Base-by-base conservation (phyloP, 202 grass and related monocot genomes). In the Cymbopogon flexuosus region DNA sequence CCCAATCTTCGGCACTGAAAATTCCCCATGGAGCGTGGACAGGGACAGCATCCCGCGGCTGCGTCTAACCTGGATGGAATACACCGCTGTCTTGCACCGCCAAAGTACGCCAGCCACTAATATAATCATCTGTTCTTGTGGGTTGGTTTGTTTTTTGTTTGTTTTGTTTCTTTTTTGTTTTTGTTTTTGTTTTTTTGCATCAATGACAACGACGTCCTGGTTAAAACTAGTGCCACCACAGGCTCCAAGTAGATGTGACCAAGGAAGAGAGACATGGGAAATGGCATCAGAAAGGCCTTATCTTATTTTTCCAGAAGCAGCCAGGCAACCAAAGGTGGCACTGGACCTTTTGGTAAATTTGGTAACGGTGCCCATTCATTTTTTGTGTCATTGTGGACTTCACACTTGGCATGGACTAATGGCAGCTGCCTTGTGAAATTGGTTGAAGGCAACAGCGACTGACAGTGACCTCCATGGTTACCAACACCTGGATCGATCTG, bases 381-480 rank as follows among this genome's bases (percentile, higher is more conserved):
- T 66, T 62, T 83, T 22, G 36, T 18, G 36, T 19, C 65, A 10
- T 84, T 73, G 77, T 89, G 82, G 82, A 77, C 77, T 85, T 58
- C 77, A 81, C 82, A 76, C 64, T 72, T 85, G 82, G 78, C 87
- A 77, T 39, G 31, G 72, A 10, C 72, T 43, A 85, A 81, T 65
- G 60, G 82, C 30, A 31, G 75, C 75, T 62, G 29, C 66, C 66
- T 36, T 36, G 73, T 82, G 79, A 67, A 73, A 30, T 61, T 27
- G 62, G 83, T 82, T 82, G 19, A 85, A 78, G 72, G 34, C 45
- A 78, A 61, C 0, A 89, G 83, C 73, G 61, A 86, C 7, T 30
- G 77, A 86, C 24, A 65, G 24, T 56, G 29, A 68, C 51, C 37
- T 67, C 61, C 68, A 34, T 18, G 3, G 22, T 62, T 29, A 8